Evolutionary conservation across 305 asterid genomes (phyloP).

Genomic region (Coffea humblotiana): DNA sequence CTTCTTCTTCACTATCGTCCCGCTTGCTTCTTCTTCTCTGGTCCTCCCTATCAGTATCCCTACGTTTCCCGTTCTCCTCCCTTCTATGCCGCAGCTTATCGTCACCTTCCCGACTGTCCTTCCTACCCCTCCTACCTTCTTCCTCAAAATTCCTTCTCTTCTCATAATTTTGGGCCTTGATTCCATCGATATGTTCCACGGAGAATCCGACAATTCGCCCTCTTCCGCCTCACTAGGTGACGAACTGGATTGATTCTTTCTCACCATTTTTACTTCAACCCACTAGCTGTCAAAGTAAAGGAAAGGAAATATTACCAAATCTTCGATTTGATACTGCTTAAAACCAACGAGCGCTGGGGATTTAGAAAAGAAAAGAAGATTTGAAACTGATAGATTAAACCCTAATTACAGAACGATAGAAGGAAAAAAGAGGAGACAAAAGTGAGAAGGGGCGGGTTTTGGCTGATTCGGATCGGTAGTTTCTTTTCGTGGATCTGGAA

Average conservation of each 20-base stretch:
- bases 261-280: not conserved
- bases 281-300: not conserved
- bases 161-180: not conserved
- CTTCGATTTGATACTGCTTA: no score
- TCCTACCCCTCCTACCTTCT: no score
- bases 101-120: not conserved
- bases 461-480: no score
- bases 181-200: not conserved
- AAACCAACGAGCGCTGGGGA: no score
- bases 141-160: not conserved
- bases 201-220: conserved; percentile 10
- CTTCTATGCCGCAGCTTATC: no score
- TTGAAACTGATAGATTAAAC: no score
- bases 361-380: no score
- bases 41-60: conserved; percentile 30
- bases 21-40: conserved; percentile 29
- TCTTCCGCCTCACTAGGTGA: not conserved
- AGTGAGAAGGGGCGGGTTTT: no score
- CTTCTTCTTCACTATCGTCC: conserved; percentile 22
- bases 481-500: no score
- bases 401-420: no score
- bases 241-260: not conserved
- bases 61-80: not conserved
- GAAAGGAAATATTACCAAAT: no score
- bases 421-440: no score